Base-by-base conservation (phyloP, 306 rosid genomes). In the Hippophae tibetana region DNA sequence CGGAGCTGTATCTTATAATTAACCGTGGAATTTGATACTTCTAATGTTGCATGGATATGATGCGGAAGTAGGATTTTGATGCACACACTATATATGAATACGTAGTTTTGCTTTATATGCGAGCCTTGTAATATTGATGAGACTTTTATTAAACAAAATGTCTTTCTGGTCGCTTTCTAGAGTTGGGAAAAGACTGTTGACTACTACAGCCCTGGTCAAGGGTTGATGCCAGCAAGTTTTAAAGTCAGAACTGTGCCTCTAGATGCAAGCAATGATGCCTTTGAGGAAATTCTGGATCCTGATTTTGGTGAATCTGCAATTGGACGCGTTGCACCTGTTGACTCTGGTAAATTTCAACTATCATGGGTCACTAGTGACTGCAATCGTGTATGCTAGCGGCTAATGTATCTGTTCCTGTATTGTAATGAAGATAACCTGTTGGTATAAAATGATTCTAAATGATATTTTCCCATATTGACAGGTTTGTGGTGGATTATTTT, bases 291-390 rank as follows among this genome's bases (percentile, higher is more conserved):
- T 63, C 74, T 81, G 59, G 94, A 86, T 81, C 95, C 97, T 50
- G 97, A 86, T 76, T 90, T 90, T 72, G 95, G 97, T 62, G 97
- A 90, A 82, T 86, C 95, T 13, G 95, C 97, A 52, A 90, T 86
- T 63, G 97, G 97, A 48, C 95, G 97, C 47, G 97, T 90, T 69
- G 95, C 90, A 7, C 94, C 95, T 47, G 94, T 86, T 68, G 95
- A 90, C 74, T 86, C 97, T 5, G 97, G 97, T 84, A 71, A 59
- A 64, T 48, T 9, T 59, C n/a, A 42, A 44, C 4, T 52, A 1
- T 6, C 18, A 0, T 1, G 26, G 53, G 23, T 63, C 49, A 10
- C 66, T 52, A 31, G 38, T 0, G 5, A 31, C 38, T 4, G 5
- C 38, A 31, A 4, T 31, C 3, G 5, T 31, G 38, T 31, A 31